These are phyloP conservation scores for Chamaecyparis obtusa DNA, from an alignment of 75 land plant species.

Conservation along the genomic window DNA sequence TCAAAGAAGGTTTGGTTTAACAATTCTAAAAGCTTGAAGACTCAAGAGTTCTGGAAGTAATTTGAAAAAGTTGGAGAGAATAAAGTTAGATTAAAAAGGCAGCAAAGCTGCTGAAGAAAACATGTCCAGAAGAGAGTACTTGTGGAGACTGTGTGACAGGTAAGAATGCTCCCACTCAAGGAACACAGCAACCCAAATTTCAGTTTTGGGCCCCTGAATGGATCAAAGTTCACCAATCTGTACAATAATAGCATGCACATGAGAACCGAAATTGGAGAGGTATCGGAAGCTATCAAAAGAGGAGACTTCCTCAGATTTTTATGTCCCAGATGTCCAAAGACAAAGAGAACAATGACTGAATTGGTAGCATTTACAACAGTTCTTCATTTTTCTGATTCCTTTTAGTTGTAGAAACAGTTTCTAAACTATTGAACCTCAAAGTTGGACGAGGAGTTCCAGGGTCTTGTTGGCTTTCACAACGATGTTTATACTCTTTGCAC, in stretches of 20 bases:
- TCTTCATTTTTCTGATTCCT: background rate
- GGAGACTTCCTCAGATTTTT: background rate
- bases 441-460: background rate
- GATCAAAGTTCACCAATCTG: background rate
- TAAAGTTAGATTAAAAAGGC: background rate
- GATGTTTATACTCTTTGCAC: background rate
- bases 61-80: background rate
- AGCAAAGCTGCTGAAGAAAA: background rate
- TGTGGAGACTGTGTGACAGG: background rate
- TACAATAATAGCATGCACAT: background rate
- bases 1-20: background rate
- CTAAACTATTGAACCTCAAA: background rate
- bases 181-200: background rate
- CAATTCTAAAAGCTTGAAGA: background rate
- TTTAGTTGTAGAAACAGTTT: background rate
- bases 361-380: background rate
- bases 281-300: background rate
- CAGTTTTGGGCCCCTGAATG: background rate
- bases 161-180: background rate
- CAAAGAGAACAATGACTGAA: background rate
- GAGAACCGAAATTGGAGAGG: background rate
- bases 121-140: background rate
- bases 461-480: background rate
- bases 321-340: background rate
- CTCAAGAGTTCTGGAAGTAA: background rate